Conservation (phyloP, 2,329 filamentous ascomycete species). For the Thelonectria olida region DNA sequence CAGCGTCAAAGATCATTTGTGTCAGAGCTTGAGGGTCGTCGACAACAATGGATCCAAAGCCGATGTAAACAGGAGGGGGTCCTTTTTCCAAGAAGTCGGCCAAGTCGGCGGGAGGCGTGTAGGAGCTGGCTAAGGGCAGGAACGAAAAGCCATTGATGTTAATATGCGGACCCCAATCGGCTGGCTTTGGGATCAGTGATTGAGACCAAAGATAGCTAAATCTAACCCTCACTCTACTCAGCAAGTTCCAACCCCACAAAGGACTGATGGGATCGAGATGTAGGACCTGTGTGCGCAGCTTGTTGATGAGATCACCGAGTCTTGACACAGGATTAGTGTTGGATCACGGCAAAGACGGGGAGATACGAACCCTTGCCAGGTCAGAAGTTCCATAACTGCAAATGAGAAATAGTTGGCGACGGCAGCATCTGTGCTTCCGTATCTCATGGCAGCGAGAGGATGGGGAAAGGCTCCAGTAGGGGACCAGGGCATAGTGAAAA, state of each 20-base stretch:
- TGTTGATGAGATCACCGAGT: constrained; percentile 77
- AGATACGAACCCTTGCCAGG: constrained; percentile 70
- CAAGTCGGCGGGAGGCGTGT: constrained; percentile 64
- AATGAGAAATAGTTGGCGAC: constrained; percentile 37
- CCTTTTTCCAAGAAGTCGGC: constrained; percentile 63
- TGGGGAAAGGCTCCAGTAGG: constrained; percentile 57
- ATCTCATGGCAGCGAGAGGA: constrained; percentile 49
- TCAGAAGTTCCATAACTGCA: constrained; percentile 73
- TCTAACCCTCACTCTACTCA: constrained; percentile 69
- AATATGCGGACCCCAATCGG: constrained; percentile 69
- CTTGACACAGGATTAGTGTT: constrained; percentile 4
- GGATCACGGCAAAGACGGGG: background rate
- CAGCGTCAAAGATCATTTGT: constrained; percentile 66
- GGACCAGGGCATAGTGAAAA: constrained; percentile 76
- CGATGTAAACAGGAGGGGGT: constrained; percentile 70
- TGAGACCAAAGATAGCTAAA: constrained; percentile 79
- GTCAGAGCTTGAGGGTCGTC: constrained; percentile 68
- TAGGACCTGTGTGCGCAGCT: constrained; percentile 69
- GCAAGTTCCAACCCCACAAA: constrained; percentile 72
- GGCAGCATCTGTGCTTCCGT: constrained; percentile 34
- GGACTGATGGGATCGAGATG: constrained; percentile 71
- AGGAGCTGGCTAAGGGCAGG: constrained; percentile 60
- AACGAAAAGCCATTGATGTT: constrained; percentile 72
- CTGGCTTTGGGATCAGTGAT: constrained; percentile 70
- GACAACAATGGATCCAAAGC: constrained; percentile 74